Conservation (phyloP, 225 moss, liverwort and hornwort species). For the Anthoceros angustus region DNA sequence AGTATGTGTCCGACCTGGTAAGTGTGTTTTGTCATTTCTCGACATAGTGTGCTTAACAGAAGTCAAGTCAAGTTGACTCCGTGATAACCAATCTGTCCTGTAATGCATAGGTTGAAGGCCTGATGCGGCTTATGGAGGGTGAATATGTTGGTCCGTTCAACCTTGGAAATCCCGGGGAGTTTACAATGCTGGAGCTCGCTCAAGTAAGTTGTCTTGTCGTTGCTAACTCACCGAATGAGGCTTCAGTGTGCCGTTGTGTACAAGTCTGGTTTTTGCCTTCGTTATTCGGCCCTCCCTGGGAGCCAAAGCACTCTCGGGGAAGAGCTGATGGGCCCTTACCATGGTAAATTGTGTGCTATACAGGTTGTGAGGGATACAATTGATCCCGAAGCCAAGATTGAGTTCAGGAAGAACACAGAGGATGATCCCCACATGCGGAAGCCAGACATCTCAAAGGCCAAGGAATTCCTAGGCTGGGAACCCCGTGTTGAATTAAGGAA, state of each 20-base stretch:
- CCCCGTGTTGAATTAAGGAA: slow-evolving; percentile 24
- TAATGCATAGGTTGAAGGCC: slow-evolving; percentile 19
- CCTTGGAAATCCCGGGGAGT: slow-evolving; percentile 35
- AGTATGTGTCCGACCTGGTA: slow-evolving; percentile 51
- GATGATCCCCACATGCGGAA: slow-evolving; percentile 39
- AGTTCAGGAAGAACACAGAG: slow-evolving; percentile 19
- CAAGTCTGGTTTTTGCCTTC: background rate
- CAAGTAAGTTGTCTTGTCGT: slow-evolving; percentile 13
- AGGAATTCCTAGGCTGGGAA: slow-evolving; percentile 30
- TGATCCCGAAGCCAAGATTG: slow-evolving; percentile 22
- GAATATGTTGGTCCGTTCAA: slow-evolving; percentile 33
- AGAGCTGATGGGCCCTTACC: background rate
- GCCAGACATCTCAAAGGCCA: slow-evolving; percentile 32
- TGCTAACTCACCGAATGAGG: background rate
- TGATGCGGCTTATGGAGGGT: slow-evolving; percentile 31
- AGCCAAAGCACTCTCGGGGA: background rate
- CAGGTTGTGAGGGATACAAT: slow-evolving; percentile 28
- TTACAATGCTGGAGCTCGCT: slow-evolving; percentile 33
- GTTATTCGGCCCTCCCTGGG: background rate
- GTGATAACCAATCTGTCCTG: background rate
- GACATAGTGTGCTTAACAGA: background rate
- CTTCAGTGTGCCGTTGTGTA: background rate
- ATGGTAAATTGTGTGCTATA: background rate
- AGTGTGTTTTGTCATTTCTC: background rate
- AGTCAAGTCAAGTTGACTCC: no score